Evolutionary conservation across 2,329 filamentous ascomycete genomes (phyloP), one percentile per base, ranked within the genome.

Genomic region (Thermoascus crustaceus): DNA sequence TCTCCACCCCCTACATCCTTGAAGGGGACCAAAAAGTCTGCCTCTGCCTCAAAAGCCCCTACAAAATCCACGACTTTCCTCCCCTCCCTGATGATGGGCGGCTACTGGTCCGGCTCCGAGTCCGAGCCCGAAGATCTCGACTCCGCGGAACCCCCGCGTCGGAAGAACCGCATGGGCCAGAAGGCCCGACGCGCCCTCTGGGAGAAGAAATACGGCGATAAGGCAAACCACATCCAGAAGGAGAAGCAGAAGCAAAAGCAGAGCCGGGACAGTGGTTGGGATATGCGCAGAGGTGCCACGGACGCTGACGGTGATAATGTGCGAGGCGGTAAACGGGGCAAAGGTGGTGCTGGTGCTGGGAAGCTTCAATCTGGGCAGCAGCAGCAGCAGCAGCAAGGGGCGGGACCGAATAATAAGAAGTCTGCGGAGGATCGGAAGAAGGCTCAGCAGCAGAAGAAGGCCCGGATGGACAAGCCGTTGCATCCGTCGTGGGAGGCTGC

Each of bases 401-500:
- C 50, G 35, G 45, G 50, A 25, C 49, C 34, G 13, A 58, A 50
- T 22, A 55, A 54, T 20, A 36, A 43, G 21, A 46, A 32, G 18
- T 44, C 49, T 13, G 39, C 45, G 2, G 45, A 55, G 21, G 24
- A 32, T 38, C 27, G 29, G 30, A 47, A 44, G 22, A 5, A 45
- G 26, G 47, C 60, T 40, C 42, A 49, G 26, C 71, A 76, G n/a
- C 27, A 26, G 30, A 47, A 44, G 22, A 5, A 45, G 26, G 47
- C 60, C 40, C 42, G 48, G 26, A 71, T 76, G 39, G 57, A 61
- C 26, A 73, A 73, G 7, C 58, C 71, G 4, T 45, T 80, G 46
- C 77, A 81, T 68, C 77, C 77, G 13, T 78, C 73, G 36, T 81
- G 77, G 77, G 70, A 74, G 54, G 77, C 77, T 5, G 74, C 73